Evolutionary conservation across 495 filamentous ascomycete species (phyloP).

Genomic region (Penicillium egyptiacum): DNA sequence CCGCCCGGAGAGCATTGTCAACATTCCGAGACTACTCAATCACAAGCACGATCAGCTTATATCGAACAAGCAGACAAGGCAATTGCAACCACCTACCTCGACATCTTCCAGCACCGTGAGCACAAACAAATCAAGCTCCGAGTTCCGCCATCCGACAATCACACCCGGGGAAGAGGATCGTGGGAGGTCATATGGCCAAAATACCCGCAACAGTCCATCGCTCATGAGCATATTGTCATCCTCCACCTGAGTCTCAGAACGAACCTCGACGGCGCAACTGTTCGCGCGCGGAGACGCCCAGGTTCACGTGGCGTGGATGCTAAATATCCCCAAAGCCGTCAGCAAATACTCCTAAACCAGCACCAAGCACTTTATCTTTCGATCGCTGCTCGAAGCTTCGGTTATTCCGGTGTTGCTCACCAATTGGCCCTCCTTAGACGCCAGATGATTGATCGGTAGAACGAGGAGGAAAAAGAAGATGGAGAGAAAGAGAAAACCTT

Average conservation of each 20-base stretch:
- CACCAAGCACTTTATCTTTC: neutral
- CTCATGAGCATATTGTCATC: constrained; percentile 80
- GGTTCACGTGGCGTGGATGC: constrained; percentile 80
- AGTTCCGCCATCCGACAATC: constrained; percentile 95
- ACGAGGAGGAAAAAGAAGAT: constrained; percentile 75
- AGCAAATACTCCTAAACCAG: constrained; percentile 5
- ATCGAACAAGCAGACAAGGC: neutral
- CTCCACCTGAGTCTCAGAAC: constrained; percentile 66
- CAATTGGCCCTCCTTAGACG: constrained; percentile 63
- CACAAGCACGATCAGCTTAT: constrained; percentile 12
- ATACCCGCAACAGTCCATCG: constrained; percentile 94
- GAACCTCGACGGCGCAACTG: constrained; percentile 92
- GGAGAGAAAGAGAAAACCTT: constrained; percentile 72
- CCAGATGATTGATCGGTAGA: constrained; percentile 69
- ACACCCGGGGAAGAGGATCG: constrained; percentile 72
- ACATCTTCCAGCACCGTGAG: constrained; percentile 87
- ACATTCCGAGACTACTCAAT: constrained; percentile 64
- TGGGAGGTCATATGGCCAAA: constrained; percentile 90
- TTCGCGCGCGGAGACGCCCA: constrained; percentile 91
- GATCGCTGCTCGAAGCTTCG: neutral
- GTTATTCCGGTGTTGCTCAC: constrained; percentile 43
- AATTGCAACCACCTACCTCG: constrained; percentile 57
- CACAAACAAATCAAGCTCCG: constrained; percentile 84
- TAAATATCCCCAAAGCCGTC: constrained; percentile 35
- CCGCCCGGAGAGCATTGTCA: constrained; percentile 81